Conservation (phyloP, 768 basidiomycete genomes). For the Hydnomerulius pinastri region DNA sequence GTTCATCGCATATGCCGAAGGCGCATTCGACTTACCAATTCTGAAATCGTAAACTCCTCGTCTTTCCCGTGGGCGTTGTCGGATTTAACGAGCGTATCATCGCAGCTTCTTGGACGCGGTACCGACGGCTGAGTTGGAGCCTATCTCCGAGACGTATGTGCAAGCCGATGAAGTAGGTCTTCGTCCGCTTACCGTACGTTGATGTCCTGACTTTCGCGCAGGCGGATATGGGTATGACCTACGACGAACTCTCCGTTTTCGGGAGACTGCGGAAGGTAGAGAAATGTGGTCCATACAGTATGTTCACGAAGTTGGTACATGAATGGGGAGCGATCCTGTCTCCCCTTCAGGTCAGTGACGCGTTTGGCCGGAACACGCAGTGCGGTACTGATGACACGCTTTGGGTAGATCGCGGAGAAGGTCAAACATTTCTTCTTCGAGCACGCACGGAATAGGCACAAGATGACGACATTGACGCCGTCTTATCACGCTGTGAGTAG, state of each 20-base stretch:
- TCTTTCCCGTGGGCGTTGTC: neutral
- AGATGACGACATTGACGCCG: constrained; percentile 97
- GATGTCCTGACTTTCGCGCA: constrained; percentile 28
- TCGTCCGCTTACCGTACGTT: neutral
- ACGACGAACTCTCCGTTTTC: constrained; percentile 92
- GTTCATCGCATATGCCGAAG: constrained; percentile 85
- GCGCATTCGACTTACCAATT: constrained; percentile 82
- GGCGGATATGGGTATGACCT: constrained; percentile 99
- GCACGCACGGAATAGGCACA: constrained; percentile 94
- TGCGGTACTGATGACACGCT: neutral
- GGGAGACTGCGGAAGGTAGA: constrained; percentile 93
- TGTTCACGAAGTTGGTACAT: constrained; percentile 91
- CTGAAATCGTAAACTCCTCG: constrained; percentile 58
- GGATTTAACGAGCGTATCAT: neutral
- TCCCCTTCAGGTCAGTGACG: constrained; percentile 65
- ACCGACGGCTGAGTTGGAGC: constrained; percentile 96
- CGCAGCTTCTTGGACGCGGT: constrained; percentile 86
- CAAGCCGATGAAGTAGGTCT: constrained; percentile 87
- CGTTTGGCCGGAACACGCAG: neutral
- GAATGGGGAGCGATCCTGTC: constrained; percentile 91
- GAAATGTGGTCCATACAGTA: constrained; percentile 97
- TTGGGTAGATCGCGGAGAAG: constrained; percentile 85
- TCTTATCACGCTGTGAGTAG: constrained; percentile 86
- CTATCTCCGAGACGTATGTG: constrained; percentile 90
- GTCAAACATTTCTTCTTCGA: constrained; percentile 98